Evolutionary conservation across 208 protist species (phyloP).

Genomic region (Vickermania spadyakhi): DNA sequence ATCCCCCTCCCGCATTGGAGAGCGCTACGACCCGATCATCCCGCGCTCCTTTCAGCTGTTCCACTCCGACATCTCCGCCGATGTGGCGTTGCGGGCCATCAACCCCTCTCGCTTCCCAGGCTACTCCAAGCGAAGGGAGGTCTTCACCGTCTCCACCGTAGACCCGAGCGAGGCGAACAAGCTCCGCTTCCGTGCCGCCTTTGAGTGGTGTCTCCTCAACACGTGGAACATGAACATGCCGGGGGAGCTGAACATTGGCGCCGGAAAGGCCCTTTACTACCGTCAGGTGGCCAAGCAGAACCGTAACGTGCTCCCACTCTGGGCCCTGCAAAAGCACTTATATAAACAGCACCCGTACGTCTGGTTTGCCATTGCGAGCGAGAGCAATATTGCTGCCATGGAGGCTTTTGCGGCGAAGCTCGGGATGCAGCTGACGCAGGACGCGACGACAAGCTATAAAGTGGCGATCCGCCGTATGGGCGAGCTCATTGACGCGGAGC

Average conservation of each 20-base stretch:
- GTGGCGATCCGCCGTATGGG: constrained; percentile 42
- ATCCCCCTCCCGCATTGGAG: constrained; percentile 39
- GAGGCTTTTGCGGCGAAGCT: constrained; percentile 33
- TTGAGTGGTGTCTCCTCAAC: constrained; percentile 83
- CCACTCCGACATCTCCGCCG: constrained; percentile 57
- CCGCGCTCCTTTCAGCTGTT: constrained; percentile 81
- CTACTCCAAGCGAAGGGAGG: constrained; percentile 19
- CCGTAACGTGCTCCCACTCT: constrained; percentile 72
- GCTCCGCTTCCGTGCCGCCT: constrained; percentile 55
- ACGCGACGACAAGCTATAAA: constrained; percentile 68
- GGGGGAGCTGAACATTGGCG: constrained; percentile 86
- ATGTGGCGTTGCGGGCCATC: constrained; percentile 39
- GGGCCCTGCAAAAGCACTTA: constrained; percentile 70
- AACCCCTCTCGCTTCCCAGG: constrained; percentile 61
- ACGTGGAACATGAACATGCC: constrained; percentile 85
- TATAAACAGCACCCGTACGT: constrained; percentile 78
- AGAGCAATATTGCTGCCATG: constrained; percentile 38
- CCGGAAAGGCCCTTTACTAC: constrained; percentile 74
- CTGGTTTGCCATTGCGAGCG: constrained; percentile 80
- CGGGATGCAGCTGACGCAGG: constrained; percentile 59
- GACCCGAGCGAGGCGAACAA: constrained; percentile 61
- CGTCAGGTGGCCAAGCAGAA: constrained; percentile 78
- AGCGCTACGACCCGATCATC: constrained; percentile 52
- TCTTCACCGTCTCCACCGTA: constrained; percentile 38
- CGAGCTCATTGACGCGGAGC: constrained; percentile 64